Percentiles rank a stretch among this genome's conserved stretches.
phyloP scores from a whole-genome alignment of 2,329 filamentous ascomycete genomes.

The Lasiodiplodia citricola region DNA sequence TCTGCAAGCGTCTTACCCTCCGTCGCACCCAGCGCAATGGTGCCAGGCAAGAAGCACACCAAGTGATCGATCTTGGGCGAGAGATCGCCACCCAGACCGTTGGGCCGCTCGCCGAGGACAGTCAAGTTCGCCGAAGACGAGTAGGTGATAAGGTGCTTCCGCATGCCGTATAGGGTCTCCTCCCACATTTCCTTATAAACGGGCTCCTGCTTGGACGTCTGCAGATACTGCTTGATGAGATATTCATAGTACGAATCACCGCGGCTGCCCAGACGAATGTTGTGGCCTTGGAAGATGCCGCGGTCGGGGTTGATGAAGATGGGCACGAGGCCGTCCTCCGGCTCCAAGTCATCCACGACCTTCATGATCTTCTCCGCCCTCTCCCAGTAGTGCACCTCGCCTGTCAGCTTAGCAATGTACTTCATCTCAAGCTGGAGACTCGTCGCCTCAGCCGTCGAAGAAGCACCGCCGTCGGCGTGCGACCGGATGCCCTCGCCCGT shows the following conservation, averaged over 20 bases:
- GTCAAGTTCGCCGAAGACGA: slow-evolving; percentile 80
- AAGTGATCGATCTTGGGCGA: slow-evolving; percentile 97
- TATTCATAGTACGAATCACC: slow-evolving; percentile 99
- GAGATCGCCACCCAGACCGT: slow-evolving; percentile 69
- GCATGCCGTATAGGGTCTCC: slow-evolving; percentile 80
- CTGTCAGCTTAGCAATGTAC: slow-evolving; percentile 92
- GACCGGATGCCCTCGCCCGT: slow-evolving; percentile 77
- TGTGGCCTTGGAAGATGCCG: slow-evolving; percentile 79
- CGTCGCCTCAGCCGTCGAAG: slow-evolving; percentile 91
- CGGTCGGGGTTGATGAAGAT: slow-evolving; percentile 85
- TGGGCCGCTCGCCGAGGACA: slow-evolving; percentile 85
- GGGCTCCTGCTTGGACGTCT: slow-evolving; percentile 84
- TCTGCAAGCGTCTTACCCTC: slow-evolving; percentile 76
- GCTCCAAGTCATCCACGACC: slow-evolving; percentile 81
- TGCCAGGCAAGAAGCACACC: slow-evolving; percentile 96
- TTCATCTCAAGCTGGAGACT: slow-evolving; percentile 96
- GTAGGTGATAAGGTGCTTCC: slow-evolving; percentile 91
- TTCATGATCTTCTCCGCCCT: slow-evolving; percentile 90
- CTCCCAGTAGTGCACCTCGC: slow-evolving; percentile 91
- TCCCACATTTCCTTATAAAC: slow-evolving; percentile 94
- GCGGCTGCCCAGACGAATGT: slow-evolving; percentile 89
- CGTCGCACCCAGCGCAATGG: slow-evolving; percentile 87
- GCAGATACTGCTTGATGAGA: slow-evolving; percentile 96
- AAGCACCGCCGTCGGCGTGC: slow-evolving; percentile 83
- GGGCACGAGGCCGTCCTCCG: slow-evolving; percentile 82